Evolutionary conservation across 2,329 filamentous ascomycete species (phyloP).

Genomic region (Hypomyces perniciosus): DNA sequence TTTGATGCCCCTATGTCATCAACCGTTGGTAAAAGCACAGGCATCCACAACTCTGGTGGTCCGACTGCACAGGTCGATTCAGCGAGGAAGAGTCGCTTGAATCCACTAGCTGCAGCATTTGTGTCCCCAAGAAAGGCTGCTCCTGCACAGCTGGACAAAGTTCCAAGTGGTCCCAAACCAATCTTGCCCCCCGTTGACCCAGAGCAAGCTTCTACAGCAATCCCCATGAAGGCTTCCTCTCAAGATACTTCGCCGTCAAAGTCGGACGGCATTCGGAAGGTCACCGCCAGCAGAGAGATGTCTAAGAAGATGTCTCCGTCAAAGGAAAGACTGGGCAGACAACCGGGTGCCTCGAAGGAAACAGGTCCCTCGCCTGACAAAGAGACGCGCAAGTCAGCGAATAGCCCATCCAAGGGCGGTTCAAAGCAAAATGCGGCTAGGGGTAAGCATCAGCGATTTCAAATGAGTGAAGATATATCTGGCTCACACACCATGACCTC

Average conservation of each 20-base stretch:
- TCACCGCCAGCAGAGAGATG: not conserved
- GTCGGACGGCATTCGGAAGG: not conserved
- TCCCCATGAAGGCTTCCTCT: not conserved
- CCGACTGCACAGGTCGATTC: not conserved
- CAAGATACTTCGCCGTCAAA: not conserved
- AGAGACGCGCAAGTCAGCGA: not conserved
- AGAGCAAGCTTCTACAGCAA: not conserved
- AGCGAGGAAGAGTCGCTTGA: slow-evolving; percentile 8
- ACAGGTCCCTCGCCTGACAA: not conserved
- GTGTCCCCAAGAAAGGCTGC: slow-evolving; percentile 6
- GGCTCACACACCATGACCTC: not conserved
- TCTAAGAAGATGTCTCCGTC: not conserved
- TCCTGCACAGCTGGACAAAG: not conserved
- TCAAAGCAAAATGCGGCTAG: not conserved
- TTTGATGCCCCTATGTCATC: slow-evolving; percentile 9
- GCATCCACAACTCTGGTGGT: not conserved
- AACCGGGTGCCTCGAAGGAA: not conserved
- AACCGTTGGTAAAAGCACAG: not conserved
- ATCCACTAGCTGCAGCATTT: slow-evolving; percentile 9
- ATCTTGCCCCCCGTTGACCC: not conserved
- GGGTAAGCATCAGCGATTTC: not conserved
- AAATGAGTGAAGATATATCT: not conserved
- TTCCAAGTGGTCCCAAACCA: not conserved
- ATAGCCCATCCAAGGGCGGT: not conserved
- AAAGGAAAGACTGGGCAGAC: not conserved